Conservation (phyloP, 2,329 filamentous ascomycete genomes). For the Tolypocladium ovalisporum region DNA sequence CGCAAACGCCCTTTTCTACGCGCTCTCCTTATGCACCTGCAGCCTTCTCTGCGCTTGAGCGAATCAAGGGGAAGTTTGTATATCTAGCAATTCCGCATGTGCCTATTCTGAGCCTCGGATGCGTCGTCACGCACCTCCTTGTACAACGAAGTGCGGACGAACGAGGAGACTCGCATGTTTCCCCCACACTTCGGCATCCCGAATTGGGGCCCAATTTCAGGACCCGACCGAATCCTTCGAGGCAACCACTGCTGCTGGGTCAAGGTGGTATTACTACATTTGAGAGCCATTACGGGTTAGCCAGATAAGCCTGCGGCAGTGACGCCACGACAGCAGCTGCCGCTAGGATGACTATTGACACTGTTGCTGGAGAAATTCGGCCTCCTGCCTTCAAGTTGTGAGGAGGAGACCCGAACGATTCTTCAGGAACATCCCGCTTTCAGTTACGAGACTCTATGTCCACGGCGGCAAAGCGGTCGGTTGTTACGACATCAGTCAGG, state of each 20-base stretch:
- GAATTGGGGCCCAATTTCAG: background rate
- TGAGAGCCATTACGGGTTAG: no score
- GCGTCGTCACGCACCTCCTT: no score
- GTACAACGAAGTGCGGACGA: no score
- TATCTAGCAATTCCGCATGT: background rate
- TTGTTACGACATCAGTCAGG: background rate
- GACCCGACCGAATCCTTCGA: background rate
- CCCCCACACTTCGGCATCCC: no score
- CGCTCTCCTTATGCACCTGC: background rate
- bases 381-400: background rate
- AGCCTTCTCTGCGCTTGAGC: background rate
- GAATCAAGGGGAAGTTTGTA: background rate
- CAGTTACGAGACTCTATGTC: background rate
- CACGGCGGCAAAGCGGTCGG: no score
- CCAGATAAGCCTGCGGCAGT: background rate
- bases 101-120: no score
- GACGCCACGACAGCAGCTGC: background rate
- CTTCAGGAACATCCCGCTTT: background rate
- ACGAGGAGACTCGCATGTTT: no score
- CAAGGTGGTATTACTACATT: background rate
- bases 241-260: background rate
- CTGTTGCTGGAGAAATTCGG: background rate
- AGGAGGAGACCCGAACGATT: background rate
- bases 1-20: background rate
- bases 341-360: no score